Evolutionary conservation across 345 rosid genomes (phyloP).

Genomic region (Eutrema japonicum): DNA sequence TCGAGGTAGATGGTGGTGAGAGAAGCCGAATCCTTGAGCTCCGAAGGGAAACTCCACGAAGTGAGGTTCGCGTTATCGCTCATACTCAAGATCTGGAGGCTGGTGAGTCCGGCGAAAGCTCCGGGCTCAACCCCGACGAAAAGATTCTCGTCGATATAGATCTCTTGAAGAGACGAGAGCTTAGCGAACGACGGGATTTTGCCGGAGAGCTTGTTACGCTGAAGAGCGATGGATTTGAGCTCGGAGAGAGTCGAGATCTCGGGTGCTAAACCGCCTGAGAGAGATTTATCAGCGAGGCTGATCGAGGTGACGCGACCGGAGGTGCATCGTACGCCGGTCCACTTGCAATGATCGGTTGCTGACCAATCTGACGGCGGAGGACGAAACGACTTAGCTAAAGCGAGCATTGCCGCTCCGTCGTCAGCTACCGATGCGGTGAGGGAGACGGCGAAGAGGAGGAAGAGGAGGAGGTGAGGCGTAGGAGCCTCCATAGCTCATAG

Average conservation of each 20-base stretch:
- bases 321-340: slow-evolving; percentile 61
- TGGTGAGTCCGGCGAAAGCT: slow-evolving; percentile 66
- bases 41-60: slow-evolving; percentile 67
- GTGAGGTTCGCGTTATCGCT: slow-evolving; percentile 43
- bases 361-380: slow-evolving; percentile 69
- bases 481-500: slow-evolving; percentile 44
- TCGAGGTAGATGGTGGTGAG: slow-evolving; percentile 55
- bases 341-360: slow-evolving; percentile 48
- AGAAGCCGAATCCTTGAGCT: slow-evolving; percentile 49
- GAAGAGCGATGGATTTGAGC: slow-evolving; percentile 54
- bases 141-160: slow-evolving; percentile 54
- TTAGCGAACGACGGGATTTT: slow-evolving; percentile 63
- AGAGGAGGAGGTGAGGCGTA: slow-evolving; percentile 40
- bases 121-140: slow-evolving; percentile 60
- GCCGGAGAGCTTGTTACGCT: slow-evolving; percentile 60
- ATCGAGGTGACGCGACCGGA: slow-evolving; percentile 54
- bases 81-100: slow-evolving; percentile 53
- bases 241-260: slow-evolving; percentile 61
- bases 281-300: slow-evolving; percentile 42
- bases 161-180: slow-evolving; percentile 50
- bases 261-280: slow-evolving; percentile 55
- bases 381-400: slow-evolving; percentile 52
- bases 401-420: slow-evolving; percentile 56
- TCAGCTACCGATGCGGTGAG: slow-evolving; percentile 46
- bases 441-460: slow-evolving; percentile 37